Percentiles rank a stretch among this genome's conserved stretches.
Conservation (phyloP, 495 filamentous ascomycete species). For the Penicillium daleae region DNA sequence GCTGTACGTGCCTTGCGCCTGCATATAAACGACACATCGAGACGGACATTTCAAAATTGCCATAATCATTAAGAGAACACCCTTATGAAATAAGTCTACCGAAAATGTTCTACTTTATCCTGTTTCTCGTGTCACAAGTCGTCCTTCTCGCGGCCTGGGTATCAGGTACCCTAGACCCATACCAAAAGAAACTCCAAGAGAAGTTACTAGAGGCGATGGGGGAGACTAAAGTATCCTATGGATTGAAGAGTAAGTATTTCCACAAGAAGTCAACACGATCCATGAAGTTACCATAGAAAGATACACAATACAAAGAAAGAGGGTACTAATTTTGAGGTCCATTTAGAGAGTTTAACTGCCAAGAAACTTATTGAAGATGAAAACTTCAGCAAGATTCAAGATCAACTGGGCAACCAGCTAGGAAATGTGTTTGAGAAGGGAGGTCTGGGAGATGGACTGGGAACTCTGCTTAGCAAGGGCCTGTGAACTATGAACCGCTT, state of each 20-base stretch:
- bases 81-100: background rate
- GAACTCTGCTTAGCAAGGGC: constrained; percentile 30
- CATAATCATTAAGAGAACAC: background rate
- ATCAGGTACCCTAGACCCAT: constrained; percentile 36
- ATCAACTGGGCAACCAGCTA: constrained; percentile 35
- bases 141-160: constrained; percentile 40
- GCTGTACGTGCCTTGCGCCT: background rate
- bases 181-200: constrained; percentile 48
- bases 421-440: constrained; percentile 30
- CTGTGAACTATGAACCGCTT: constrained; percentile 1
- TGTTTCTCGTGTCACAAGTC: constrained; percentile 28
- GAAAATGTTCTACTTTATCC: constrained; percentile 33
- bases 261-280: background rate
- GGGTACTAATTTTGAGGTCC: background rate
- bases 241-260: constrained; percentile 37
- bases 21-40: background rate
- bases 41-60: background rate
- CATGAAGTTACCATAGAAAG: background rate
- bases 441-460: constrained; percentile 27
- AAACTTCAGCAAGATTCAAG: constrained; percentile 41
- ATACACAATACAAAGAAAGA: background rate
- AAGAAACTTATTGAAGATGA: constrained; percentile 41
- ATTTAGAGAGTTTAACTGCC: constrained; percentile 32
- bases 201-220: constrained; percentile 55
- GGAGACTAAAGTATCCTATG: constrained; percentile 52